Conservation (phyloP, 179 eudicot genomes). For the Corrigiola litoralis region DNA sequence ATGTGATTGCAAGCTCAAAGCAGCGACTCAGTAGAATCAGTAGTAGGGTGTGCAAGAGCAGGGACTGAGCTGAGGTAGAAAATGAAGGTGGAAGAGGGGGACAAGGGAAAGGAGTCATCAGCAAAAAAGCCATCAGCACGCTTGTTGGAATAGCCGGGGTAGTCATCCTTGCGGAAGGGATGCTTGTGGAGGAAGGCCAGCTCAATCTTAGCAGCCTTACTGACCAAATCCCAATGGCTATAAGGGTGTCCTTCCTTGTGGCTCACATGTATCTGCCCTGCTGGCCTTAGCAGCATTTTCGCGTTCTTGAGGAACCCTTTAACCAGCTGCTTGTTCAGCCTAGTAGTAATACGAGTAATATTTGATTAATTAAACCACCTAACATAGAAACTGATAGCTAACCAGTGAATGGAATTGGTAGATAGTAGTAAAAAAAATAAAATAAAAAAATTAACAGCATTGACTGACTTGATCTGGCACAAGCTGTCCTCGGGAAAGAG, state of each 20-base stretch:
- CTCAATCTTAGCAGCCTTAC: conserved; percentile 32
- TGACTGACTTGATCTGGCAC: too few species aligned
- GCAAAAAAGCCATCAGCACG: conserved; percentile 35
- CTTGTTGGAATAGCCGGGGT: conserved; percentile 49
- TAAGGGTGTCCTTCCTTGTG: conserved; percentile 41
- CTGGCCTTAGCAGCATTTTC: conserved; percentile 27
- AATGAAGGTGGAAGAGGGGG: conserved; percentile 37
- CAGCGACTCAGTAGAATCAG: too few species aligned
- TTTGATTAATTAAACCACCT: too few species aligned
- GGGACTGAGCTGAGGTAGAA: not conserved
- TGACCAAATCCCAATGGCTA: conserved; percentile 36
- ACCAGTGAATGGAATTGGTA: too few species aligned
- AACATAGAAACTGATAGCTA: too few species aligned
- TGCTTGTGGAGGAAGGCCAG: conserved; percentile 24
- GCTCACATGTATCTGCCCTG: conserved; percentile 37
- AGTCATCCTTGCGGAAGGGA: conserved; percentile 29
- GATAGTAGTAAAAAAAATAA: too few species aligned
- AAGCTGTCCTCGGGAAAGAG: conserved; percentile 35
- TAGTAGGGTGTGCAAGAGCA: too few species aligned
- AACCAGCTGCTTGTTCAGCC: conserved; percentile 36
- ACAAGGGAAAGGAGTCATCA: conserved; percentile 32
- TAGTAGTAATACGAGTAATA: too few species aligned
- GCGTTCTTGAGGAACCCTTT: conserved; percentile 45
- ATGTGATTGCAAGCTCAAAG: too few species aligned
- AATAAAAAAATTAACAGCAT: too few species aligned